Percentiles rank a stretch among this genome's conserved stretches.
Evolutionary conservation across 805 yeast genomes (phyloP).

Genomic region (Ogataea glucozyma): DNA sequence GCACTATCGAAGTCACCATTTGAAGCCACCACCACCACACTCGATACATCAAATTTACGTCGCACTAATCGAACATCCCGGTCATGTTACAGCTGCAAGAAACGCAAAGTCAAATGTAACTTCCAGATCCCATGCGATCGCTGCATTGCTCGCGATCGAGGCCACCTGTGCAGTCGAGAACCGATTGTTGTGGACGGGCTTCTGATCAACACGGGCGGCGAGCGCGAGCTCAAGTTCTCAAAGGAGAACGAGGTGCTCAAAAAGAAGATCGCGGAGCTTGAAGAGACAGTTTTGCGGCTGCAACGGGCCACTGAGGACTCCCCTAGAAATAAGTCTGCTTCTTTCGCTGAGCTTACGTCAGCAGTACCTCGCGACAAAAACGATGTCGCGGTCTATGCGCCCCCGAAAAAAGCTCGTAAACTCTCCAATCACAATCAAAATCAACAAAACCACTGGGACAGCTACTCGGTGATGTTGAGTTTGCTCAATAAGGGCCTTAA

Average conservation of each 20-base stretch:
- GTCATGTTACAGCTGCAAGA: slow-evolving; percentile 49
- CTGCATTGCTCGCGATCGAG: slow-evolving; percentile 38
- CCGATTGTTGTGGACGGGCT: slow-evolving; percentile 37
- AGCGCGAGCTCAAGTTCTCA: slow-evolving; percentile 26
- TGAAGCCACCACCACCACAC: not conserved
- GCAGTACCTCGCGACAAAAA: slow-evolving; percentile 1
- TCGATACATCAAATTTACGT: slow-evolving; percentile 24
- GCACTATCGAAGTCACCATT: too few relatives aligned
- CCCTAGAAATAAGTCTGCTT: not conserved
- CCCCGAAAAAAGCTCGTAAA: too few relatives aligned
- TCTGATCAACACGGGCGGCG: slow-evolving; percentile 28
- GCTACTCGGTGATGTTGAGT: slow-evolving; percentile 28
- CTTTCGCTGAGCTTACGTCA: too few relatives aligned
- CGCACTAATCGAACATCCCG: slow-evolving; percentile 38
- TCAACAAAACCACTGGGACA: slow-evolving; percentile 26
- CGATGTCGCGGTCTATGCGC: not conserved
- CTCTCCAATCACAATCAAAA: too few relatives aligned
- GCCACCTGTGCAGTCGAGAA: slow-evolving; percentile 36
- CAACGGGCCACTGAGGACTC: slow-evolving; percentile 3
- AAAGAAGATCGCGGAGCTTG: slow-evolving; percentile 29
- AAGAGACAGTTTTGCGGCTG: slow-evolving; percentile 22
- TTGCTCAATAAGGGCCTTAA: slow-evolving; percentile 28
- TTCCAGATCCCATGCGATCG: slow-evolving; percentile 48
- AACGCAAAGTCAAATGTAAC: slow-evolving; percentile 50
- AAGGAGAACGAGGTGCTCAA: slow-evolving; percentile 33